Conservation (phyloP, 2,329 filamentous ascomycete genomes). For the Botrytis paeoniae region DNA sequence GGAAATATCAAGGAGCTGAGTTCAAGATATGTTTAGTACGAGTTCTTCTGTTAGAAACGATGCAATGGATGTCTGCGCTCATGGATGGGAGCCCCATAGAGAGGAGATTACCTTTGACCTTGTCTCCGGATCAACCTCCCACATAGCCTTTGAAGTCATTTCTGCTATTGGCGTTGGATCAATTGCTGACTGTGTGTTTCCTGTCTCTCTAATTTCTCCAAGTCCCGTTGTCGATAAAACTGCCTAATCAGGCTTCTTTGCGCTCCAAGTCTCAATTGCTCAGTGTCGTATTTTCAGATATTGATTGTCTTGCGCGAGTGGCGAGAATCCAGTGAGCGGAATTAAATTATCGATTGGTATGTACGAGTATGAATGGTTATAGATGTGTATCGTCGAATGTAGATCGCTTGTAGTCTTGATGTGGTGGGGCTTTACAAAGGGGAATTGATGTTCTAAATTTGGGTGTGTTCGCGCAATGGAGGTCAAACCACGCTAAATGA, state of each 20-base stretch:
- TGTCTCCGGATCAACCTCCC: constrained; percentile 98
- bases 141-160: constrained; percentile 76
- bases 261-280: neutral
- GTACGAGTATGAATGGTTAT: neutral
- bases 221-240: neutral
- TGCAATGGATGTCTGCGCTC: neutral
- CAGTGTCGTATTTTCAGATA: neutral
- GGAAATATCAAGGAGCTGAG: constrained; percentile 84
- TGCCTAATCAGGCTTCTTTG: neutral
- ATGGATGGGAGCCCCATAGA: neutral
- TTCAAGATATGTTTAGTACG: constrained; percentile 23
- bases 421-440: constrained; percentile 15
- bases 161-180: neutral
- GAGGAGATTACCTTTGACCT: constrained; percentile 72
- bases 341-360: neutral
- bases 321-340: neutral
- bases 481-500: constrained; percentile 9
- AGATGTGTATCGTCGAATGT: neutral
- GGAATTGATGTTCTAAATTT: constrained; percentile 12
- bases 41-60: neutral
- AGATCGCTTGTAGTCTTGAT: neutral
- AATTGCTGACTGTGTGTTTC: neutral
- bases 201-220: neutral
- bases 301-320: neutral
- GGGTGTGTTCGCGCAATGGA: neutral